A percentile compares a stretch with the other conserved stretches of the same genome.
These are phyloP conservation scores for Huntiella moniliformis DNA, from an alignment of 2,329 filamentous ascomycete species.

Conservation along the genomic window DNA sequence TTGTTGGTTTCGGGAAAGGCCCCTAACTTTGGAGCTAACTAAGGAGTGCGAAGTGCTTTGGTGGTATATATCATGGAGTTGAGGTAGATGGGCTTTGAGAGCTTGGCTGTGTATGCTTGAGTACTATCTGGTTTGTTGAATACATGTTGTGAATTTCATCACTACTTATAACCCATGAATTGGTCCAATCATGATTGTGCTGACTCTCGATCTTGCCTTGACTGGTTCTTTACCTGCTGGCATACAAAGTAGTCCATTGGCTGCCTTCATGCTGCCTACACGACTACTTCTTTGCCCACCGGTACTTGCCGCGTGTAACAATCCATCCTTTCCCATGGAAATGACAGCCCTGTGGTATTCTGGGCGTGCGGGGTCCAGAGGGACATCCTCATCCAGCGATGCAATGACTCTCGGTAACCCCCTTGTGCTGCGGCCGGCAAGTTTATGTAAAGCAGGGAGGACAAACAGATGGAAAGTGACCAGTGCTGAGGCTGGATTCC, in stretches of 20 bases:
- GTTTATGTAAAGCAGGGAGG: conserved; percentile 63
- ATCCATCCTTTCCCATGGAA: conserved; percentile 43
- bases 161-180: conserved; percentile 7
- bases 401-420: conserved; percentile 61
- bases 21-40: conserved; percentile 40
- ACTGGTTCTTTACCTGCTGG: conserved; percentile 45
- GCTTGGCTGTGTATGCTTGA: too few relatives aligned
- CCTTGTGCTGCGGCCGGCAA: conserved; percentile 45
- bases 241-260: conserved; percentile 71
- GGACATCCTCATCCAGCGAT: conserved; percentile 50
- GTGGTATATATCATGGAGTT: too few relatives aligned
- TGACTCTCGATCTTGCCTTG: conserved; percentile 48
- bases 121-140: too few relatives aligned
- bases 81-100: too few relatives aligned
- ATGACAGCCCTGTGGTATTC: conserved; percentile 86
- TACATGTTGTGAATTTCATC: not conserved
- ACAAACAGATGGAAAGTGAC: conserved; percentile 93
- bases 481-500: conserved; percentile 82
- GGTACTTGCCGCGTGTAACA: conserved; percentile 59
- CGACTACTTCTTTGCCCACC: conserved; percentile 78
- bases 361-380: conserved; percentile 52
- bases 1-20: conserved; percentile 76
- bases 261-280: conserved; percentile 73
- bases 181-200: conserved; percentile 55
- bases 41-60: conserved; percentile 1